Evolutionary conservation across 1,284 basidiomycete species (phyloP).

Genomic region (Trametes polyzona): DNA sequence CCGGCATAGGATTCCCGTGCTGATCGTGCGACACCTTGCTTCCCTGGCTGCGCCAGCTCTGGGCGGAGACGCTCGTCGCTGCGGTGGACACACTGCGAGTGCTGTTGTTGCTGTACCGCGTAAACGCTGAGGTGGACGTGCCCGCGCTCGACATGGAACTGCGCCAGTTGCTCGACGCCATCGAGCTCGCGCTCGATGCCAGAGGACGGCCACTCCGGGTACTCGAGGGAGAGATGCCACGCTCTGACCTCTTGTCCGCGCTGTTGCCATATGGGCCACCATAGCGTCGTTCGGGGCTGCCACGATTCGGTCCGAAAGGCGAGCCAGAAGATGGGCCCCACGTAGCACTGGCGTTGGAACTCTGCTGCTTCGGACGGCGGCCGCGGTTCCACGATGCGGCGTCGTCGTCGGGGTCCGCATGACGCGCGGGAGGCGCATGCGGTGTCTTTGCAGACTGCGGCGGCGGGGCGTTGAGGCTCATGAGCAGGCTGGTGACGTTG

Average conservation of each 20-base stretch:
- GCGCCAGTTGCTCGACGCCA: conserved; percentile 72
- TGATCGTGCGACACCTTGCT: conserved; percentile 30
- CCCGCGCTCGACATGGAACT: conserved; percentile 73
- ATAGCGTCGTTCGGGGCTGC: conserved; percentile 26
- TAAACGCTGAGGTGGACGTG: conserved; percentile 68
- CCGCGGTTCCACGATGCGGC: conserved; percentile 34
- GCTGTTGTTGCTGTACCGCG: conserved; percentile 78
- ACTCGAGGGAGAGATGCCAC: conserved; percentile 58
- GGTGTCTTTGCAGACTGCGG: conserved; percentile 30
- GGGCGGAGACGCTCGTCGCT: conserved; percentile 73
- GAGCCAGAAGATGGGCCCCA: conserved; percentile 33
- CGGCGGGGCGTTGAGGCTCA: conserved; percentile 58
- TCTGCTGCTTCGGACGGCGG: conserved; percentile 29
- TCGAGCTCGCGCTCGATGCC: conserved; percentile 61
- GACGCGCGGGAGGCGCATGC: conserved; percentile 13
- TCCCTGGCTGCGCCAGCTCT: conserved; percentile 61
- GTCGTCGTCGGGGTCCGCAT: conserved; percentile 12
- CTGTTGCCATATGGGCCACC: conserved; percentile 17
- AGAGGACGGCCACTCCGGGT: conserved; percentile 54
- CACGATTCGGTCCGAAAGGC: conserved; percentile 21
- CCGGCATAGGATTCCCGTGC: conserved; percentile 44
- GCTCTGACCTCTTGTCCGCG: conserved; percentile 33
- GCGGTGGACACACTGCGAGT: conserved; percentile 72
- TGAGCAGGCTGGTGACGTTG: conserved; percentile 72
- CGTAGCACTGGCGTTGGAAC: conserved; percentile 34